phyloP scores from a whole-genome alignment of 2,329 filamentous ascomycete genomes.

The Aspergillus melleus region DNA sequence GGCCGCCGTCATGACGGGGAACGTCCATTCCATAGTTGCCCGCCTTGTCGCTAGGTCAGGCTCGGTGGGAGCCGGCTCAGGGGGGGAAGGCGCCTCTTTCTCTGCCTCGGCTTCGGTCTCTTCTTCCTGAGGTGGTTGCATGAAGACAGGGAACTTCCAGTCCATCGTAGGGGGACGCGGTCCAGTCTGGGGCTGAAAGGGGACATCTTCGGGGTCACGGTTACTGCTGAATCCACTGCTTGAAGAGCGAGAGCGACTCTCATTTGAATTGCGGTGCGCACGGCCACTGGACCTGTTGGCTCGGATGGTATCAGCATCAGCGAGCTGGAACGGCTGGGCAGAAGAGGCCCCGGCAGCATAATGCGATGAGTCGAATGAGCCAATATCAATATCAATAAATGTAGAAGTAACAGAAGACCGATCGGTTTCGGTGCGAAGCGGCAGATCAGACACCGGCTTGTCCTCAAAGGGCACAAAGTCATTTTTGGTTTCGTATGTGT shows the following conservation, averaged over 20 bases:
- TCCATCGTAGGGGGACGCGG: slow-evolving; percentile 49
- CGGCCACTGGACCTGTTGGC: slow-evolving; percentile 55
- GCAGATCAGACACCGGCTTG: slow-evolving; percentile 54
- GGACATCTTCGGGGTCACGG: slow-evolving; percentile 28
- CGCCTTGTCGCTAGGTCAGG: slow-evolving; percentile 33
- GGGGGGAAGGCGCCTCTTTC: slow-evolving; percentile 12
- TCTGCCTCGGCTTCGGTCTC: slow-evolving; percentile 9
- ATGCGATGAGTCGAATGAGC: slow-evolving; percentile 49
- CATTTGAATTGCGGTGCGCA: slow-evolving; percentile 39
- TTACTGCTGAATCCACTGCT: slow-evolving; percentile 29
- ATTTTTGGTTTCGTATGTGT: slow-evolving; percentile 57
- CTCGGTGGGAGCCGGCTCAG: background rate
- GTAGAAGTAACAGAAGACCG: slow-evolving; percentile 50
- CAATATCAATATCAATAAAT: slow-evolving; percentile 59
- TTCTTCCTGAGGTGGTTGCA: slow-evolving; percentile 19
- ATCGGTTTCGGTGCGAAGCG: slow-evolving; percentile 48
- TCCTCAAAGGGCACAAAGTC: slow-evolving; percentile 48
- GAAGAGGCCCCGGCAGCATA: slow-evolving; percentile 55
- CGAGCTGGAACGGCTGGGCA: slow-evolving; percentile 52
- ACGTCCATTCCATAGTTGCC: slow-evolving; percentile 56
- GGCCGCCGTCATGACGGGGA: slow-evolving; percentile 44
- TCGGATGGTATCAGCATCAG: slow-evolving; percentile 56
- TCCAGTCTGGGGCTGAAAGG: slow-evolving; percentile 34
- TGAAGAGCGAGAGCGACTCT: slow-evolving; percentile 33
- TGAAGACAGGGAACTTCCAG: slow-evolving; percentile 46